Base-by-base conservation (phyloP, 805 yeast genomes). In the Suhomyces kilbournensis region DNA sequence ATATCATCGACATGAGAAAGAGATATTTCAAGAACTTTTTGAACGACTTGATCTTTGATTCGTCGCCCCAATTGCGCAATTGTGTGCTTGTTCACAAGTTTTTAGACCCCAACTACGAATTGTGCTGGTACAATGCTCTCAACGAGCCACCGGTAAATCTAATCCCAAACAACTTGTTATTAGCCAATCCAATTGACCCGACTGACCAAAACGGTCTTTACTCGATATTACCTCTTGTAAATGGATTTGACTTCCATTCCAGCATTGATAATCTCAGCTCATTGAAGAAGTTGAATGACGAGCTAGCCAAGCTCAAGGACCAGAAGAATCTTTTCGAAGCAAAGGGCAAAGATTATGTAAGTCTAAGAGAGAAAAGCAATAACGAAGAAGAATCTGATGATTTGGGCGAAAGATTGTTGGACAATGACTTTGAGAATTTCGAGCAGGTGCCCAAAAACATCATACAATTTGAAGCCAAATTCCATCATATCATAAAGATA, bases 161-260 rank as follows among this genome's bases (percentile, higher is more conserved):
- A 26, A 66, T 81, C 3, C 82, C 85, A 3, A 72, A 75, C 47
- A 79, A 79, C 45, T 63, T 78, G 35, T 61, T 81, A 19, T 65
- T 81, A 15, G 76, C 81, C 3, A 79, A 81, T 30, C 82, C 84
- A 1, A 60, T 74, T 34, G 65, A 78, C 53, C 83, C 86, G 3
- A 71, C 78, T 0, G 77, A 74, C 48, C 84, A 80, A 35, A 80
- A 79, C 60, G 84, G 85, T 2, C 72, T 80, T 47, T 77, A 80
- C 50, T 60, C 77, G 8, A 74, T 78, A 44, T 58, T 82, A 15
- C 85, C 85, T 1, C 60, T 70, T 25, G 68, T 75, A 4, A 64
- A 68, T 48, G 76, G 77, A 7, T 72, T 69, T 51, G 76, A 72
- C 26, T 66, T 70, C 50, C 61, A 58, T 52, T 61, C 70, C 15